Evolutionary conservation across 75 land plant species (phyloP).

Genomic region (Cupressus sempervirens): DNA sequence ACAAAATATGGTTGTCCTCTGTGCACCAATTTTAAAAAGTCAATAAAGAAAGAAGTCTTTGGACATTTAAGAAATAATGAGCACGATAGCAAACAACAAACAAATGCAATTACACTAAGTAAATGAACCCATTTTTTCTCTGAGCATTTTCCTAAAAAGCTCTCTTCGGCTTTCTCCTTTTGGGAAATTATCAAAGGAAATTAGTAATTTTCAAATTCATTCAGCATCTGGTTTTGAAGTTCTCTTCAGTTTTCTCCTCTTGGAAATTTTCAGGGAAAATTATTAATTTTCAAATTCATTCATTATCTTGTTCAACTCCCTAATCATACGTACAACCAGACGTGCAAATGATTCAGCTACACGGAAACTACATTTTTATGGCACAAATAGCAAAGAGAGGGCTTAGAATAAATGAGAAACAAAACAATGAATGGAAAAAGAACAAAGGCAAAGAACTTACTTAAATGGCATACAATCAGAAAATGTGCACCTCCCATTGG

Average conservation of each 20-base stretch:
- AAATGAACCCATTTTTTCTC: not conserved
- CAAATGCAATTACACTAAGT: not conserved
- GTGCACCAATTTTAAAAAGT: not conserved
- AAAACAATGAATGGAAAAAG: conserved; percentile 11
- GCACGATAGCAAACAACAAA: not conserved
- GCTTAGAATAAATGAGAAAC: not conserved
- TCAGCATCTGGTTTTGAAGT: not conserved
- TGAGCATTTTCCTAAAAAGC: not conserved
- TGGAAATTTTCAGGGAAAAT: not conserved
- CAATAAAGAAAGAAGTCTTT: not conserved
- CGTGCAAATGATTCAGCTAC: not conserved
- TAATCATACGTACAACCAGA: not conserved
- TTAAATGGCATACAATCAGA: conserved; percentile 87
- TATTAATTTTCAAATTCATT: not conserved
- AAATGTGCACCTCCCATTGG: conserved; percentile 70
- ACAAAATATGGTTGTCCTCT: not conserved
- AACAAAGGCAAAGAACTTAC: conserved; percentile 28
- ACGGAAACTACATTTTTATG: not conserved
- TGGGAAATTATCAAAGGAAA: not conserved
- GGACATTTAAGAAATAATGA: not conserved
- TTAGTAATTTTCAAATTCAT: not conserved
- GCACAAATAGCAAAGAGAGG: not conserved
- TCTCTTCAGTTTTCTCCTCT: not conserved
- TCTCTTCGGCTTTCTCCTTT: not conserved
- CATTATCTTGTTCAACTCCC: not conserved